phyloP scores from a whole-genome alignment of 2,329 filamentous ascomycete genomes.

The Huntiella abstrusa region DNA sequence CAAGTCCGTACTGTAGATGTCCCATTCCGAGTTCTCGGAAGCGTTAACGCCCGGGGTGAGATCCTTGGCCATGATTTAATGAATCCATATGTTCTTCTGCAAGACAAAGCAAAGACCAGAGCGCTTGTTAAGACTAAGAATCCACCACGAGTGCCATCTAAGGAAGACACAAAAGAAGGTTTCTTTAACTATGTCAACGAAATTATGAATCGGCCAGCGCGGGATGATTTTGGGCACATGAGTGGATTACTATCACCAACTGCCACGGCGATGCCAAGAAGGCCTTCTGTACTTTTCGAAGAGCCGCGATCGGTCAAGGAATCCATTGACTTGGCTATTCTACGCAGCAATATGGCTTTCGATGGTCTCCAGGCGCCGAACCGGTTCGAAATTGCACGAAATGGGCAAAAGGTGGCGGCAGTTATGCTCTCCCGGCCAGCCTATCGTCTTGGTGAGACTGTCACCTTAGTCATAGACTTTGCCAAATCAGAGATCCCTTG shows the following conservation, averaged over 20 bases:
- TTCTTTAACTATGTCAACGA: constrained; percentile 65
- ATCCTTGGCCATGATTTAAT: constrained; percentile 87
- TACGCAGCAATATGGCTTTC: constrained; percentile 54
- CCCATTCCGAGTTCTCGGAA: constrained; percentile 81
- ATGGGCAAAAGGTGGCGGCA: constrained; percentile 78
- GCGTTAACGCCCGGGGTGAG: constrained; percentile 75
- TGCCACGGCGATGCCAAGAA: constrained; percentile 31
- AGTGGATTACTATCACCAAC: constrained; percentile 55
- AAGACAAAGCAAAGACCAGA: constrained; percentile 50
- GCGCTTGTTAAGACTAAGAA: constrained; percentile 12
- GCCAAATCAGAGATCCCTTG: constrained; percentile 57
- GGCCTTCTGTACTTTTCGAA: constrained; percentile 31
- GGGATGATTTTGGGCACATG: constrained; percentile 27
- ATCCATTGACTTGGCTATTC: constrained; percentile 76
- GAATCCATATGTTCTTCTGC: constrained; percentile 77
- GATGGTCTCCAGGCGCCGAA: constrained; percentile 67
- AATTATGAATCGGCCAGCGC: constrained; percentile 37
- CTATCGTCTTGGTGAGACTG: constrained; percentile 73
- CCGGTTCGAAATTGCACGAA: constrained; percentile 84
- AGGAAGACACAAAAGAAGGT: constrained; percentile 27
- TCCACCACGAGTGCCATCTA: constrained; percentile 15
- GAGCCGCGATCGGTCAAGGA: constrained; percentile 53
- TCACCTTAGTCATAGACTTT: constrained; percentile 75
- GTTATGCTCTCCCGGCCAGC: constrained; percentile 76
- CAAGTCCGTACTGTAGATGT: constrained; percentile 81